Conservation (phyloP, 2,329 filamentous ascomycete genomes). For the Colletotrichum higginsianum region DNA sequence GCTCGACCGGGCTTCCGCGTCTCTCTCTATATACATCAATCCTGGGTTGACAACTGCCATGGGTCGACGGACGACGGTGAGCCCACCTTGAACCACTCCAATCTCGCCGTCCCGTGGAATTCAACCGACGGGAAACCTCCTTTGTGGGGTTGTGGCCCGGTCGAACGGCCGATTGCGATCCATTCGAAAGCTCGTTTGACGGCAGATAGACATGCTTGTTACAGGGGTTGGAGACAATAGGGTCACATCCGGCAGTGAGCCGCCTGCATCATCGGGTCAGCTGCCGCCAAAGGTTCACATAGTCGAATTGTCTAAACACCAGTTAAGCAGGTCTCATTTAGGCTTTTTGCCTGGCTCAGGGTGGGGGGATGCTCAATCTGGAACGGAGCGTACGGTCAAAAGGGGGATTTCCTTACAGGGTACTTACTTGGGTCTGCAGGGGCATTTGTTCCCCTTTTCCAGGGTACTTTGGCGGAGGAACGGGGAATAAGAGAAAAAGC, state of each 20-base stretch:
- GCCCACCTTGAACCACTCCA: constrained; percentile 34
- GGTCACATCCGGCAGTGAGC: constrained; percentile 22
- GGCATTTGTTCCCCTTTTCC: no score
- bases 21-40: constrained; percentile 23
- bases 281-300: constrained; percentile 11
- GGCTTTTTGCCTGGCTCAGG: constrained; percentile 30
- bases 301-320: constrained; percentile 19
- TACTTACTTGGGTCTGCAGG: no score
- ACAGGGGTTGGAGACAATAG: constrained; percentile 16
- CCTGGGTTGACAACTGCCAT: not conserved
- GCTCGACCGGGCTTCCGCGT: not conserved
- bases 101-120: constrained; percentile 20
- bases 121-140: constrained; percentile 21
- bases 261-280: constrained; percentile 2
- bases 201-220: constrained; percentile 18
- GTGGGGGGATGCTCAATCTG: constrained; percentile 30
- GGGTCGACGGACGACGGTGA: constrained; percentile 3
- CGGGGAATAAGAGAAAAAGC: not conserved
- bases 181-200: constrained; percentile 22
- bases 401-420: constrained; percentile 10
- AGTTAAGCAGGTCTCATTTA: constrained; percentile 35
- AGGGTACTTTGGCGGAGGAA: constrained; percentile 5
- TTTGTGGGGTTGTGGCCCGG: constrained; percentile 12
- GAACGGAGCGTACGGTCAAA: constrained; percentile 40
- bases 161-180: not conserved